Base-by-base conservation (phyloP, 2,329 filamentous ascomycete species). In the Hypoxylon rubiginosum region DNA sequence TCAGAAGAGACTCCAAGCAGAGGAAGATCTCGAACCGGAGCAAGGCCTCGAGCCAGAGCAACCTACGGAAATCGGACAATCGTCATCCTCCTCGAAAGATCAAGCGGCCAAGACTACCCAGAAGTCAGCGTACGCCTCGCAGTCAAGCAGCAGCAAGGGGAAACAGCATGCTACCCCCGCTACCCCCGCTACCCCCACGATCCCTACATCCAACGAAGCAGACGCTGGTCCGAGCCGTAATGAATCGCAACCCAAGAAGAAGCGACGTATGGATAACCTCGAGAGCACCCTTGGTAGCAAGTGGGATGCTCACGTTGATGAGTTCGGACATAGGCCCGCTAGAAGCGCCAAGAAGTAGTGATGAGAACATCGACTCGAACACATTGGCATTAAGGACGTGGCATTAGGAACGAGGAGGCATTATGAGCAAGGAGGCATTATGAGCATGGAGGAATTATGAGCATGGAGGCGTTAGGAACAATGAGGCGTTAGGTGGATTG, bases 231-330 rank as follows among this genome's bases (percentile, higher is more conserved):
- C 46, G 26, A 43, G 39, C 19, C 51, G 34, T 5, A 21, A 13
- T n/a, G 9, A 9, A 9, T 39, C 34, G 17, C 52, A n/a, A 19
- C 51, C 49, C n/a, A 69, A 60, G 51, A 73, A 66, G 39, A 70
- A 43, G 64, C 61, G 66, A 7, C 64, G 54, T n/a, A 64, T 30
- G 2, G 59, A 71, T 4, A 63, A 61, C 36, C 63, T 75, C 17
- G 41, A 43, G 19, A 64, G 66, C 13, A 36, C 67, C 36, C 39
- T 75, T 11, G 71, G 72, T 13, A 64, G 49, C 21, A 54, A 57
- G 1, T 75, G 73, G 73, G 55, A 66, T 19, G 45, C 61, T 30
- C 48, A 45, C 17, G 67, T 71, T 48, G 68, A 70, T 26, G 61
- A 64, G 28, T 30, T 65, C 9, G 72, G 73, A 11, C 71, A 60